These are phyloP conservation scores for Pinus albicaulis DNA, from an alignment of 75 land plant genomes.

Conservation along the genomic window DNA sequence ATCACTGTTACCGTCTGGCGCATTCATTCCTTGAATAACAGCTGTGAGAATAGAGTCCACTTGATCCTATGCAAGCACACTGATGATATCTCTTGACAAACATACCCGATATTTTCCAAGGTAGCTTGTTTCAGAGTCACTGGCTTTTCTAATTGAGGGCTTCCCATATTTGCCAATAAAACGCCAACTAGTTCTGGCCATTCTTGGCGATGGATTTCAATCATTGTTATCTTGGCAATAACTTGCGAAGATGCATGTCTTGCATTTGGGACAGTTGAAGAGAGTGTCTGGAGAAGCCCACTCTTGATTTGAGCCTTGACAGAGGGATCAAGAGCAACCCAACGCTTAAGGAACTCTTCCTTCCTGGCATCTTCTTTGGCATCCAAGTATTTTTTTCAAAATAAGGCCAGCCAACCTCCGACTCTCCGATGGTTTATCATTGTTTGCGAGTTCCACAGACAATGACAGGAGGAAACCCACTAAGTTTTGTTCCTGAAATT, in stretches of 20 bases:
- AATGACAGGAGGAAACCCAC: conserved; percentile 49
- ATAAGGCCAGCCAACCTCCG: conserved; percentile 63
- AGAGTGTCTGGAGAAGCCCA: conserved; percentile 47
- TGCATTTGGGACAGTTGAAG: conserved; percentile 52
- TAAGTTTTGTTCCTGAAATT: conserved; percentile 64
- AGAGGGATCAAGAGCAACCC: conserved; percentile 46
- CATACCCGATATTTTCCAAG: conserved; percentile 71
- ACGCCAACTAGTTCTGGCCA: conserved; percentile 67
- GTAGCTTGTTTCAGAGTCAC: conserved; percentile 62
- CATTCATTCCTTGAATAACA: conserved; percentile 77
- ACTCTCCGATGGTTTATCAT: conserved; percentile 54
- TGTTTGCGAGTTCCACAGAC: conserved; percentile 57
- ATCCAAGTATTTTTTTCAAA: conserved; percentile 71
- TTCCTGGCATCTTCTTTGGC: conserved; percentile 60
- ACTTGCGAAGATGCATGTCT: conserved; percentile 78
- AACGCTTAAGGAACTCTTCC: conserved; percentile 37
- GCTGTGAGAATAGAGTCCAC: conserved; percentile 82
- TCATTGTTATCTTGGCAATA: conserved; percentile 71
- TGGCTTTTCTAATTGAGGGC: conserved; percentile 17
- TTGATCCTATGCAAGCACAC: conserved; percentile 67
- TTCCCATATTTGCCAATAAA: conserved; percentile 57
- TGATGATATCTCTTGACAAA: conserved; percentile 76
- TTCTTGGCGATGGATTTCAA: conserved; percentile 57
- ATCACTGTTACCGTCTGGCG: conserved; percentile 29
- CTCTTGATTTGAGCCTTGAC: conserved; percentile 53